Evolutionary conservation across 2,329 filamentous ascomycete genomes (phyloP), one percentile per base, ranked within the genome.

Genomic region (Ophidiomyces ophidiicola): DNA sequence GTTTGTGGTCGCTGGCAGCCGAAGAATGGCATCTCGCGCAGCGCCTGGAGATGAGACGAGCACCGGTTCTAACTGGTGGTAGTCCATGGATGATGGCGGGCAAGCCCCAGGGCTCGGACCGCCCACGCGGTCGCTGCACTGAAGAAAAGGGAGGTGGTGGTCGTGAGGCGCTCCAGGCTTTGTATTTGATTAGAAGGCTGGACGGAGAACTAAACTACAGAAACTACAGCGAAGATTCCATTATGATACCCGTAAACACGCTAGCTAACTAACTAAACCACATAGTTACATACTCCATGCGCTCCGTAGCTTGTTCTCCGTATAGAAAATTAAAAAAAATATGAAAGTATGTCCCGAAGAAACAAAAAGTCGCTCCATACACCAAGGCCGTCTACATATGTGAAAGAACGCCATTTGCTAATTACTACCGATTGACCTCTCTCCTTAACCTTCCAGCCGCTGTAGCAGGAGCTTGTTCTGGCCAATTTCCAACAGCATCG

Each of bases 401-500:
- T 24, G 3, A 26, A 8, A 2, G 17, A 2, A 5, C 11, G n/a
- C 11, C 14, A 34, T 4, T 17, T 3, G 6, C 21, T 15, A 3
- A 32, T 17, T 10, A n/a, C 14, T 40, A 45, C 33, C 66, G 67
- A 44, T 73, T 73, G 42, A 79, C 56, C 49, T 80, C 76, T 51
- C 71, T 71, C 49, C 74, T 68, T 51, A 82, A 55, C 50, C 78
- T 68, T 38, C 70, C 77, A 41, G 72, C 73, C 43, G 74, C 74
- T 45, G 72, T 74, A n/a, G 67, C 64, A 19, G 71, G 63, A 38
- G 67, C 62, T 28, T 70, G 67, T 50, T 88, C 83, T 2, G 87
- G 85, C 90, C 90, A 96, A 15, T 75, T 78, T 32, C 74, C 74
- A 1, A 94, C 86, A 12, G 82, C 82, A 62, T 93, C 85, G 47